These are phyloP conservation scores for Pythium volutum DNA, from an alignment of 352 stramenopile genomes.

Conservation along the genomic window DNA sequence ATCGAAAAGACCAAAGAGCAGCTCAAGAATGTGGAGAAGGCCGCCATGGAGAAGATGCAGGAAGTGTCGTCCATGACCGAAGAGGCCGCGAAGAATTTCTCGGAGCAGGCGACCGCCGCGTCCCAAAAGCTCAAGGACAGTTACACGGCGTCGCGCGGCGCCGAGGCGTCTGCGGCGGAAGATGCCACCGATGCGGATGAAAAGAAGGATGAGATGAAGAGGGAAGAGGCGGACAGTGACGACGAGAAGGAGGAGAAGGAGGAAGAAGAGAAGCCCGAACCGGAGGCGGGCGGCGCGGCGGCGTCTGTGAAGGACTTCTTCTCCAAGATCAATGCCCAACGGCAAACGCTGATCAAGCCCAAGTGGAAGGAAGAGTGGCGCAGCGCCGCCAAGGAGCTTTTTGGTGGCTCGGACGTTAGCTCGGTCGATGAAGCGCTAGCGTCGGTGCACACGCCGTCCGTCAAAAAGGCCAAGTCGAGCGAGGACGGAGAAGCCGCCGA, in stretches of 20 bases:
- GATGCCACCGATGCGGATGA: constrained; percentile 11
- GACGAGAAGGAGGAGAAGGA: constrained; percentile 8
- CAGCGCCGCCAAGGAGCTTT: constrained; percentile 71
- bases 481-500: constrained; percentile 35
- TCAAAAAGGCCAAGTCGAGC: constrained; percentile 31
- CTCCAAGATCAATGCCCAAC: constrained; percentile 40
- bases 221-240: neutral
- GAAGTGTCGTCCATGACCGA: constrained; percentile 55
- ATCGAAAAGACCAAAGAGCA: constrained; percentile 71
- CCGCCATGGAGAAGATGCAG: constrained; percentile 58
- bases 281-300: constrained; percentile 28
- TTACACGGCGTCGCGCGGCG: constrained; percentile 29
- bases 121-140: constrained; percentile 70
- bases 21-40: constrained; percentile 63
- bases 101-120: constrained; percentile 50
- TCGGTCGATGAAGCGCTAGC: constrained; percentile 75
- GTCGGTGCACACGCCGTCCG: constrained; percentile 53
- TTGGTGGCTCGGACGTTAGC: constrained; percentile 66
- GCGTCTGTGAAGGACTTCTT: constrained; percentile 66
- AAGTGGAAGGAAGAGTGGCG: constrained; percentile 69
- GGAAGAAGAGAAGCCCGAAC: constrained; percentile 6
- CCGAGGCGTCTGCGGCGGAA: constrained; percentile 18
- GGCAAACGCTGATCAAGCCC: constrained; percentile 60
- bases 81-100: constrained; percentile 53
- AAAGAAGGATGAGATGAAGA: constrained; percentile 13